Percentiles rank a stretch among this genome's conserved stretches.
Conservation (phyloP, 1,284 basidiomycete genomes). For the Ustilago crameri region DNA sequence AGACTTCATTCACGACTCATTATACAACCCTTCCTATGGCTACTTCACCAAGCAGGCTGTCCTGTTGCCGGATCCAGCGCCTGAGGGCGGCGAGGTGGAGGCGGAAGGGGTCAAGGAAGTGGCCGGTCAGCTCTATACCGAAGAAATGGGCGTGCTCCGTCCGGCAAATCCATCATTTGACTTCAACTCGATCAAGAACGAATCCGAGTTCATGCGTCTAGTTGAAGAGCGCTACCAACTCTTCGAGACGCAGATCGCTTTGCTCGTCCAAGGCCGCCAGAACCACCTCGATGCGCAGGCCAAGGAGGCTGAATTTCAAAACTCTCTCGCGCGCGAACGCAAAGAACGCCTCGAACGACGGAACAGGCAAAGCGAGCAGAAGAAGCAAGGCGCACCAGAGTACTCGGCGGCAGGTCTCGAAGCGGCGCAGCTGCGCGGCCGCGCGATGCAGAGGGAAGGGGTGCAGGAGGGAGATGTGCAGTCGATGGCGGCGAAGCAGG, state of each 20-base stretch:
- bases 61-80: constrained; percentile 52
- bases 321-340: constrained; percentile 1
- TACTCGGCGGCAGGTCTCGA: constrained; percentile 55
- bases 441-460: constrained; percentile 54
- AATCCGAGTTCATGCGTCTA: constrained; percentile 81
- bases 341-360: constrained; percentile 12
- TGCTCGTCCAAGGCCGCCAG: constrained; percentile 20
- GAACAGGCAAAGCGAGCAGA: neutral
- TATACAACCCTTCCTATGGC: constrained; percentile 97
- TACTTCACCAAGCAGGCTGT: constrained; percentile 76
- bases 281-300: constrained; percentile 7
- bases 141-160: constrained; percentile 35
- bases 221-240: constrained; percentile 75
- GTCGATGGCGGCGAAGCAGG: constrained; percentile 76
- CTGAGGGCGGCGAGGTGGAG: constrained; percentile 4
- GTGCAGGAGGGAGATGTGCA: constrained; percentile 62
- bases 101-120: constrained; percentile 10
- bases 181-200: constrained; percentile 77
- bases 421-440: constrained; percentile 42
- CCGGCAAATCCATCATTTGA: constrained; percentile 72
- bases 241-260: constrained; percentile 56
- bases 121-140: constrained; percentile 10
- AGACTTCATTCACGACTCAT: constrained; percentile 94
- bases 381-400: constrained; percentile 8
- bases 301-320: constrained; percentile 5